These are phyloP conservation scores for Tolypocladium endophyticum DNA, from an alignment of 2,329 filamentous ascomycete genomes.

Conservation along the genomic window DNA sequence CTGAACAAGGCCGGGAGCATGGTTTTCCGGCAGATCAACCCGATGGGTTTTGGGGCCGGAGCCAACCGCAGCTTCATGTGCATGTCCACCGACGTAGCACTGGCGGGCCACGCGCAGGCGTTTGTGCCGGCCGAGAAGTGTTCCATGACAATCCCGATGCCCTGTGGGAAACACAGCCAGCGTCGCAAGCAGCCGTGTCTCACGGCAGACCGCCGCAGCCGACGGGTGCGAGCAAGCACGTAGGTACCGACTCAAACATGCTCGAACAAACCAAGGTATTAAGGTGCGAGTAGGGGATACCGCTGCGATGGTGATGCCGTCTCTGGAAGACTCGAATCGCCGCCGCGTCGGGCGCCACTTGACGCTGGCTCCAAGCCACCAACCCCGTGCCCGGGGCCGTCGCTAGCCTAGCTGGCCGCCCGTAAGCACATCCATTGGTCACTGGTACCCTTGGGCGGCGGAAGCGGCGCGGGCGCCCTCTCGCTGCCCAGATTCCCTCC, in stretches of 20 bases:
- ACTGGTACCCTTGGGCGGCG: neutral
- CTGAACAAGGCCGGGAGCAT: neutral
- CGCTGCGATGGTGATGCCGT: neutral
- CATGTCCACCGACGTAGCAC: neutral
- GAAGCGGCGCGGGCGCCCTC: neutral
- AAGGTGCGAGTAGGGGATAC: neutral
- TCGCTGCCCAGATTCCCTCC: neutral
- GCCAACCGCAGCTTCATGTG: neutral
- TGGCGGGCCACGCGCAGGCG: neutral
- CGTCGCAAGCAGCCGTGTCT: neutral
- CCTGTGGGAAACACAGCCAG: neutral
- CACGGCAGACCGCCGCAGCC: neutral
- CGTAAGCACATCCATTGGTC: neutral
- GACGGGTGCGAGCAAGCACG: neutral
- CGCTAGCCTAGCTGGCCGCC: neutral
- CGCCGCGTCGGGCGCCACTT: conserved; percentile 3
- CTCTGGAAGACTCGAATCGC: neutral
- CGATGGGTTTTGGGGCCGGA: neutral
- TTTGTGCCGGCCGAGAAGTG: neutral
- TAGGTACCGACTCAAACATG: neutral
- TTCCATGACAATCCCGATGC: neutral
- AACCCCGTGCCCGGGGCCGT: neutral
- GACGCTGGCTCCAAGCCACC: conserved; percentile 1
- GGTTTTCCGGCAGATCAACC: neutral
- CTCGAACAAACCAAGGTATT: neutral